Evolutionary conservation across 2,329 filamentous ascomycete genomes (phyloP).

Genomic region (Sarocladiaceae sp.): DNA sequence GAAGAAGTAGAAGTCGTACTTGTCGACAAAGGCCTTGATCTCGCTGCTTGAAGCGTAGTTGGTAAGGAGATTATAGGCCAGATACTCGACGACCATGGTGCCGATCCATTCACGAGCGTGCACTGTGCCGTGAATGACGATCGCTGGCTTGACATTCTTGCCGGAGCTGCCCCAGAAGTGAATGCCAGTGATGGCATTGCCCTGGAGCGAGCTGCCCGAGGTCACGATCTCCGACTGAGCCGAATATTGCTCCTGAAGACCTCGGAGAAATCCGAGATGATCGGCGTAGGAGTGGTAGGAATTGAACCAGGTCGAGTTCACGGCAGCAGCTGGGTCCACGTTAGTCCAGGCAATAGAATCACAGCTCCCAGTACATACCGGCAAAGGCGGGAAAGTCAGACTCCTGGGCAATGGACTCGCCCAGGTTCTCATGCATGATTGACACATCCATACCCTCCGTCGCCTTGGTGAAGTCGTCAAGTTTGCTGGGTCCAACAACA

Average conservation of each 20-base stretch:
- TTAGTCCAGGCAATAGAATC: not conserved
- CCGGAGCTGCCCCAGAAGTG: constrained; percentile 47
- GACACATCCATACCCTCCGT: constrained; percentile 23
- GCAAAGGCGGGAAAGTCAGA: constrained; percentile 5
- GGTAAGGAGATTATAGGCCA: constrained; percentile 43
- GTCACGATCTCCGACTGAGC: constrained; percentile 44
- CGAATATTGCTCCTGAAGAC: constrained; percentile 37
- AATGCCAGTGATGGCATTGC: constrained; percentile 56
- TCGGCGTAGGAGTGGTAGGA: constrained; percentile 49
- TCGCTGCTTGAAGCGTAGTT: constrained; percentile 36
- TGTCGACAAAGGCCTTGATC: constrained; percentile 46
- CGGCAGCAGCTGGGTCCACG: not conserved
- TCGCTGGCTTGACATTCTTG: constrained; percentile 44
- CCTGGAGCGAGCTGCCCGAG: constrained; percentile 42
- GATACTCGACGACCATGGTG: constrained; percentile 45
- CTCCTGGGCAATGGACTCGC: constrained; percentile 31
- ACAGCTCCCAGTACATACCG: not conserved
- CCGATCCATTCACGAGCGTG: constrained; percentile 59
- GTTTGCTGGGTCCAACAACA: constrained; percentile 30
- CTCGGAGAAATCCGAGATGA: constrained; percentile 42
- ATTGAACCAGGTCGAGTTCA: constrained; percentile 34
- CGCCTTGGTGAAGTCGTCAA: constrained; percentile 27
- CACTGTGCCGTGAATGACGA: constrained; percentile 54
- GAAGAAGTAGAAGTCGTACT: constrained; percentile 63
- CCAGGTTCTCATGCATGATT: constrained; percentile 36